Conservation (phyloP, 495 filamentous ascomycete species). For the Penicillium canariense region DNA sequence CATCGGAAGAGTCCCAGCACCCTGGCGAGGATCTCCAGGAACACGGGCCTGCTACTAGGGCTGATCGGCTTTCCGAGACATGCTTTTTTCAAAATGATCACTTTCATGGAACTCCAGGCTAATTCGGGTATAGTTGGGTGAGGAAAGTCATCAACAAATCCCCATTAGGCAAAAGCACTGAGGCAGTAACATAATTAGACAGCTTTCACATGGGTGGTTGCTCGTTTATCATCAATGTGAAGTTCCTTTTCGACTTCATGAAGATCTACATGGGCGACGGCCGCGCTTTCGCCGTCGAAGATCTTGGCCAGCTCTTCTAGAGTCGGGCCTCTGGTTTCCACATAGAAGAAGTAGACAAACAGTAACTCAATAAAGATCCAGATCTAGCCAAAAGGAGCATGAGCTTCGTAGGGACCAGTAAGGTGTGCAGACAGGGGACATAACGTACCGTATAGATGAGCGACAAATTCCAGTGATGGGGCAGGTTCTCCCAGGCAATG, state of each 20-base stretch:
- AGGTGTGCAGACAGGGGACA: not conserved
- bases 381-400: not conserved
- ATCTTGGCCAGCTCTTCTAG: conserved; percentile 63
- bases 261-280: conserved; percentile 31
- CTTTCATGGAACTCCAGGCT: not conserved
- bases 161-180: not conserved
- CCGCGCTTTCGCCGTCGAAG: conserved; percentile 56
- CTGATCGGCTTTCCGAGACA: not conserved
- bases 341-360: conserved; percentile 62
- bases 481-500: conserved; percentile 52
- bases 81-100: not conserved
- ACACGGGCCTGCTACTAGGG: not conserved
- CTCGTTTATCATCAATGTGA: not conserved
- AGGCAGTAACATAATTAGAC: conserved; percentile 1
- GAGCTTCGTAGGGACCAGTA: not conserved
- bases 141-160: not conserved
- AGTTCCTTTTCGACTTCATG: conserved; percentile 20
- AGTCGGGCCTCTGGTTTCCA: conserved; percentile 62
- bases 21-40: not conserved
- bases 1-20: not conserved
- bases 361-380: conserved; percentile 58
- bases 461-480: conserved; percentile 53
- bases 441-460: conserved; percentile 50
- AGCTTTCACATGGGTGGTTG: not conserved
- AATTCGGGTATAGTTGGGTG: not conserved